A percentile compares a stretch with the other conserved stretches of the same genome.
phyloP scores from a whole-genome alignment of 2,329 filamentous ascomycete species.

The Teratosphaeria viscida region DNA sequence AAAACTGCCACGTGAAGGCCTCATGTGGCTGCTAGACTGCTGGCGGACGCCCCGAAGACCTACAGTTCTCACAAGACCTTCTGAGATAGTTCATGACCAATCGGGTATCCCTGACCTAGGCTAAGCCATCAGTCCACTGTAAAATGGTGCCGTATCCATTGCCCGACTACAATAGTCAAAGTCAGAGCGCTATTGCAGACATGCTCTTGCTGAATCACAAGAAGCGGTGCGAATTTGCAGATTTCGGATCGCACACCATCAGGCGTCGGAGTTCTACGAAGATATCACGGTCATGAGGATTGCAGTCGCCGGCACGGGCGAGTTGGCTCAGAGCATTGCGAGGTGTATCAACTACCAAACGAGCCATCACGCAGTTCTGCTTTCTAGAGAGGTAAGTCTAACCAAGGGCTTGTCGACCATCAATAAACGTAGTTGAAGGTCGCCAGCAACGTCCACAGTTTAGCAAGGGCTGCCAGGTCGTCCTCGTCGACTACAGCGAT shows the following conservation, averaged over 20 bases:
- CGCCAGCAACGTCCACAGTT: slow-evolving; percentile 45
- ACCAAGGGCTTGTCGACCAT: neutral
- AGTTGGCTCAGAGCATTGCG: slow-evolving; percentile 47
- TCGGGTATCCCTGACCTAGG: neutral
- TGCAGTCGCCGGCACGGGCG: slow-evolving; percentile 52
- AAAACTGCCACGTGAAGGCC: neutral
- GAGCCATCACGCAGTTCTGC: slow-evolving; percentile 58
- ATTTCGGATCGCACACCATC: too few species aligned
- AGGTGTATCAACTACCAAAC: slow-evolving; percentile 51
- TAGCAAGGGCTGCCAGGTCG: slow-evolving; percentile 53
- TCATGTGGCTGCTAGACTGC: neutral
- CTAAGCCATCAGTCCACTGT: neutral
- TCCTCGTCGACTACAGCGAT: slow-evolving; percentile 57
- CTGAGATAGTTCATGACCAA: neutral
- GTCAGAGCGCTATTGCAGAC: too few species aligned
- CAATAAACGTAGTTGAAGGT: slow-evolving; percentile 7
- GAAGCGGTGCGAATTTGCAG: too few species aligned
- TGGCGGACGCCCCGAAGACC: neutral
- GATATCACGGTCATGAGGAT: slow-evolving; percentile 44
- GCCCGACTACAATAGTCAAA: too few species aligned
- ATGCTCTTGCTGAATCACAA: too few species aligned
- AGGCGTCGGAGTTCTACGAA: neutral
- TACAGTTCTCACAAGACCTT: neutral
- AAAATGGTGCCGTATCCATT: too few species aligned
- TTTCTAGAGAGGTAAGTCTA: slow-evolving; percentile 51